Conservation (phyloP, 1,284 basidiomycete genomes). For the Exobasidium rhododendri region DNA sequence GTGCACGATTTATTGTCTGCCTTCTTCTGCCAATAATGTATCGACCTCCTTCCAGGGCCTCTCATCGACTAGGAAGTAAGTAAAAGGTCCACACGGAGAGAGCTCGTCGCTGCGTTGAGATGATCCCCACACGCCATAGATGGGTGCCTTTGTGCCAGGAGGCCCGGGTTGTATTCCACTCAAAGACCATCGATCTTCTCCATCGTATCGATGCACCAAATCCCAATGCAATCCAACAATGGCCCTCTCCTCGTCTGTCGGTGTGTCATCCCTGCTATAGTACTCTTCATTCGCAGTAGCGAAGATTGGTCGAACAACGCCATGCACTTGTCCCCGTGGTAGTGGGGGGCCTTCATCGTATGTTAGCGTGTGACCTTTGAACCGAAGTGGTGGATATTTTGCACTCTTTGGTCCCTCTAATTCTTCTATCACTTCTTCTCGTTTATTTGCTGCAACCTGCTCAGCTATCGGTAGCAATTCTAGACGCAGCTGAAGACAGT, state of each 20-base stretch:
- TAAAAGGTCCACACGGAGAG: constrained; percentile 10
- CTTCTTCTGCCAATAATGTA: background rate
- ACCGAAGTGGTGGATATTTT: constrained; percentile 29
- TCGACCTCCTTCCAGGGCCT: constrained; percentile 6
- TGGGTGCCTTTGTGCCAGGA: constrained; percentile 7
- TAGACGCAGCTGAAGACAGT: constrained; percentile 33
- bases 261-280: background rate
- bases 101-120: background rate
- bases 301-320: constrained; percentile 3
- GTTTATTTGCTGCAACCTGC: constrained; percentile 18
- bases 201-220: constrained; percentile 8
- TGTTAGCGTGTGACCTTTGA: constrained; percentile 28
- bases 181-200: constrained; percentile 12
- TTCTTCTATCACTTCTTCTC: constrained; percentile 15
- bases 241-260: background rate
- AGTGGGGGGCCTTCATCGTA: constrained; percentile 4
- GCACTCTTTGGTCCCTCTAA: background rate
- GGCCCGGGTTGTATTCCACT: constrained; percentile 11
- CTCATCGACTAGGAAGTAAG: constrained; percentile 5
- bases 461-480: constrained; percentile 30
- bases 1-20: background rate
- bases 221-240: constrained; percentile 10
- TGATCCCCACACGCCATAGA: constrained; percentile 12
- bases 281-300: constrained; percentile 6
- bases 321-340: constrained; percentile 3